A percentile compares a stretch with the other conserved stretches of the same genome.
Conservation (phyloP, 139 green algal species). For the Nannochloris sp. region DNA sequence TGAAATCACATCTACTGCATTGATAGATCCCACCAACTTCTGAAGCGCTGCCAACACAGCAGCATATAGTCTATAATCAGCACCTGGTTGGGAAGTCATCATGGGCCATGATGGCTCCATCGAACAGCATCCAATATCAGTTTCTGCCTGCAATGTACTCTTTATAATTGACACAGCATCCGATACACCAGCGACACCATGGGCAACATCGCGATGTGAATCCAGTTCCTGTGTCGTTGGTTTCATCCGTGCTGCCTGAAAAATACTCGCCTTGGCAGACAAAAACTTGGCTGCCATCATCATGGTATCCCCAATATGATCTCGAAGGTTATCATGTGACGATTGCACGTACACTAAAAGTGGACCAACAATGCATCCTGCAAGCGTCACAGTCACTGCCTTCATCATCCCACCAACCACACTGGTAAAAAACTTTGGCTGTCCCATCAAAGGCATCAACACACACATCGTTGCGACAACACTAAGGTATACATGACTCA, state of each 20-base stretch:
- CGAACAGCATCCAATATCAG: neutral
- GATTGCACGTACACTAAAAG: conserved; percentile 4
- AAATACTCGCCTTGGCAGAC: neutral
- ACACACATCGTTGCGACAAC: conserved; percentile 3
- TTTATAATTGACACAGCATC: neutral
- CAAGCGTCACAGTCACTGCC: neutral
- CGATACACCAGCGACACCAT: neutral
- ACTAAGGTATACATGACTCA: conserved; percentile 6
- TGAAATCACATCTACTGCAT: neutral
- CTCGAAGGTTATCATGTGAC: conserved; percentile 14
- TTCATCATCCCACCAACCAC: conserved; percentile 12
- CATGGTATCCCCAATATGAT: neutral
- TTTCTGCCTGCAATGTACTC: neutral
- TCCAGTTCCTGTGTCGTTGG: neutral
- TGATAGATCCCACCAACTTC: neutral
- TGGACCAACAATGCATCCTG: neutral
- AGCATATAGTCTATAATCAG: neutral
- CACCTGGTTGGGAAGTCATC: neutral
- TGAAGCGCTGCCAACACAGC: neutral
- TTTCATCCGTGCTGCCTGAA: neutral
- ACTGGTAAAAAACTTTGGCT: conserved; percentile 3
- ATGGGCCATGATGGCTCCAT: neutral
- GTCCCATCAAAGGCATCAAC: conserved; percentile 8
- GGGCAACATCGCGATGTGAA: neutral
- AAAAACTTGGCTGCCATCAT: neutral